A percentile compares a stretch with the other conserved stretches of the same genome.
Conservation (phyloP, 805 yeast species). For the Priceomyces castillae region DNA sequence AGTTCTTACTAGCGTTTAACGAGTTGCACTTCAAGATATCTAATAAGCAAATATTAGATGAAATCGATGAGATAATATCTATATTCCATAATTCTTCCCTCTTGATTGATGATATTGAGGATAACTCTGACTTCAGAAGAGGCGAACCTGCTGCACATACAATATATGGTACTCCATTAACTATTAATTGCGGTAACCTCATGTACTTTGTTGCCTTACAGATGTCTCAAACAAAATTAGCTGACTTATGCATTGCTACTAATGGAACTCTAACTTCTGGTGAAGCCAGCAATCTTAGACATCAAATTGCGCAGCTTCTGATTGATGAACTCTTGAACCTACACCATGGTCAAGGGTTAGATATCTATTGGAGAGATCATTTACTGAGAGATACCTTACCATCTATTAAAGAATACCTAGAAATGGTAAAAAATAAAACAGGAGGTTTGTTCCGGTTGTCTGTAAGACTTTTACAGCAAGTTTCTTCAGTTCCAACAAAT, state of each 20-base stretch:
- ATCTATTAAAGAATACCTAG: constrained; percentile 49
- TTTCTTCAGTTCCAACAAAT: constrained; percentile 5
- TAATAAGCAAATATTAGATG: constrained; percentile 18
- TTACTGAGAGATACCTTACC: constrained; percentile 20
- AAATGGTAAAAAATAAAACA: constrained; percentile 83
- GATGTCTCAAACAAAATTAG: constrained; percentile 28
- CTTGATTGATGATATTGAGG: constrained; percentile 85
- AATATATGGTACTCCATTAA: constrained; percentile 72
- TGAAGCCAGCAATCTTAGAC: constrained; percentile 23
- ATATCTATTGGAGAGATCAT: constrained; percentile 80
- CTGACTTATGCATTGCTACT: constrained; percentile 10
- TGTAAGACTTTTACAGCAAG: constrained; percentile 55
- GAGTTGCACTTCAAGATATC: constrained; percentile 29
- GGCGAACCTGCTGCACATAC: constrained; percentile 80
- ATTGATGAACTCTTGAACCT: constrained; percentile 74
- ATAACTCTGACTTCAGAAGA: constrained; percentile 64
- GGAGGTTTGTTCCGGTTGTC: constrained; percentile 85
- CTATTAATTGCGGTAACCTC: constrained; percentile 80
- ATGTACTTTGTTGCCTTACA: constrained; percentile 75
- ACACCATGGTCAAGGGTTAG: constrained; percentile 89
- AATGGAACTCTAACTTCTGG: constrained; percentile 12
- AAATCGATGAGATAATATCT: constrained; percentile 29
- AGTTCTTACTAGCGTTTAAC: constrained; percentile 34
- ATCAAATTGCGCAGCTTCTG: constrained; percentile 41
- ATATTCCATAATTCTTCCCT: constrained; percentile 36